Evolutionary conservation across 352 stramenopile genomes (phyloP), one percentile per base, ranked within the genome.

Genomic region (Phytophthora macrochlamydospora): DNA sequence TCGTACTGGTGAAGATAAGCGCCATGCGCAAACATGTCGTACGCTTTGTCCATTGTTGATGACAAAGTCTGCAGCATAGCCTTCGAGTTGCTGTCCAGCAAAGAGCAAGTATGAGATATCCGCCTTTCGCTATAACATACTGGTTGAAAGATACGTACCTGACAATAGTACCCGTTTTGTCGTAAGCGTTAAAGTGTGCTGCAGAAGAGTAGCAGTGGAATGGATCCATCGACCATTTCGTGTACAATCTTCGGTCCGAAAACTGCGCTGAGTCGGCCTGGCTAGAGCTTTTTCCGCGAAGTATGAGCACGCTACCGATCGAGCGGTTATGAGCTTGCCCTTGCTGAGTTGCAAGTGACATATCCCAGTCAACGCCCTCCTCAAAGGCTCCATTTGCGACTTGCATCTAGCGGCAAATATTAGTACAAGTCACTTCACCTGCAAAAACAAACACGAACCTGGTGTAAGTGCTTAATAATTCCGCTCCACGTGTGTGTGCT

Each of bases 401-500:
- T 75, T 92, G 83, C 83, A 91, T 92, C 78, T 88, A 54, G 0
- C 4, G 56, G 28, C 14, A 45, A n/a, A 24, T 24, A 24, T 24
- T 24, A 24, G 18, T 24, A 24, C 18, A 24, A 24, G 18, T 24
- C 18, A 24, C 18, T 24, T 24, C 18, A 24, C 18, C 18, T 24
- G 18, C 18, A 24, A 24, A 24, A 24, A 24, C 18, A 24, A 24
- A 24, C 18, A 24, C 64, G 43, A 54, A 88, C 83, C 73, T 92
- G 83, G 50, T 87, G 81, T 37, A 93, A 65, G 56, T 90, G 75
- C 57, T 91, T 91, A 38, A 92, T 67, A n/a, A 93, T 66, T 1
- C 83, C 85, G n/a, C 62, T 44, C 85, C 85, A 93, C n/a, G 77
- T 80, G 66, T 93, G 85, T 2, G 82, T 85, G 49, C 73, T 91